These are phyloP conservation scores for Russula sp. DNA, from an alignment of 768 basidiomycete species.

Conservation along the genomic window DNA sequence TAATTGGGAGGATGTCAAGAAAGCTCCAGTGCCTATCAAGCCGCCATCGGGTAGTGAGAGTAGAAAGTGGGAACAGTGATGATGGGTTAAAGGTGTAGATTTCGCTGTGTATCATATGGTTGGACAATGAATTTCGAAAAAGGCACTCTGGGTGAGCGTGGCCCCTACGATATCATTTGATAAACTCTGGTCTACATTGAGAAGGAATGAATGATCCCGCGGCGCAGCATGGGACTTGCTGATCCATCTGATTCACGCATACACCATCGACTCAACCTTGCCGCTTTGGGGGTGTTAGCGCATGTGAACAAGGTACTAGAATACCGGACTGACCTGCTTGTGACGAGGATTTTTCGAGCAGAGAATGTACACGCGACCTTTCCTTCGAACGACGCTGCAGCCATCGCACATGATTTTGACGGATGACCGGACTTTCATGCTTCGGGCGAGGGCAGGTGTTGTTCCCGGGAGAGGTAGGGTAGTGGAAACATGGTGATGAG, in stretches of 20 bases:
- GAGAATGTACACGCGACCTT: conserved; percentile 88
- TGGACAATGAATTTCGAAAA: not conserved
- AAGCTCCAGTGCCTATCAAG: conserved; percentile 66
- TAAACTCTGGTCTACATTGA: too few relatives aligned
- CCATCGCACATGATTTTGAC: conserved; percentile 95
- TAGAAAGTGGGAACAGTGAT: conserved; percentile 61
- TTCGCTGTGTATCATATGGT: conserved; percentile 17
- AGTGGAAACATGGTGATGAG: conserved; percentile 38
- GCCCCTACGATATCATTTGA: not conserved
- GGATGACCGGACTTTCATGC: conserved; percentile 95
- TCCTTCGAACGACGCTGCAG: conserved; percentile 82
- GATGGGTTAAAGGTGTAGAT: conserved; percentile 2
- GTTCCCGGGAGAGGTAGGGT: conserved; percentile 35
- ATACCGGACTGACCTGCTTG: conserved; percentile 68
- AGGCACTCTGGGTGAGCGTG: not conserved
- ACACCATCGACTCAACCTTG: conserved; percentile 48
- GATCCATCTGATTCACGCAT: not conserved
- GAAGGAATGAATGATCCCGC: not conserved
- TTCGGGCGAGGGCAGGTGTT: conserved; percentile 47
- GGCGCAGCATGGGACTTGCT: not conserved
- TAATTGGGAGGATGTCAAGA: conserved; percentile 88
- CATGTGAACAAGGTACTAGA: conserved; percentile 16
- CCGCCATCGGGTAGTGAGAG: conserved; percentile 83
- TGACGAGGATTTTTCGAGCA: conserved; percentile 96
- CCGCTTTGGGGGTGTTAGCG: conserved; percentile 45